phyloP scores from a whole-genome alignment of 2,329 filamentous ascomycete genomes.

The Talaromyces albobiverticillius region DNA sequence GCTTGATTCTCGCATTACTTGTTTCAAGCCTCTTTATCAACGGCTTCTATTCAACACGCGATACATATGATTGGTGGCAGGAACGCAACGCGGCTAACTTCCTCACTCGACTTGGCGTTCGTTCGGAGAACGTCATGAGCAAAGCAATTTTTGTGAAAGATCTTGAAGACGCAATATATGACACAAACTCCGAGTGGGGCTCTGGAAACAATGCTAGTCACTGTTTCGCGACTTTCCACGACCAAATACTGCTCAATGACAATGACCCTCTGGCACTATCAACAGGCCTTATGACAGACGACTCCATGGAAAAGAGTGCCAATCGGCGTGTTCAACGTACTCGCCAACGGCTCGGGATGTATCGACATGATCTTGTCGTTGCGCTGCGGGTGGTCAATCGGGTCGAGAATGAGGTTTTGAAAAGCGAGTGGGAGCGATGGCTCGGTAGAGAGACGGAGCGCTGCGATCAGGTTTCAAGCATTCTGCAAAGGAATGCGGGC shows the following conservation, averaged over 20 bases:
- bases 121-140: slow-evolving; percentile 76
- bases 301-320: slow-evolving; percentile 30
- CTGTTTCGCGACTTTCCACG: slow-evolving; percentile 45
- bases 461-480: slow-evolving; percentile 62
- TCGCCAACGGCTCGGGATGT: slow-evolving; percentile 76
- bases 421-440: slow-evolving; percentile 93
- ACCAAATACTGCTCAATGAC: slow-evolving; percentile 36
- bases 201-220: slow-evolving; percentile 30
- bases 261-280: slow-evolving; percentile 28
- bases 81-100: slow-evolving; percentile 77
- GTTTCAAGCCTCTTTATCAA: slow-evolving; percentile 70
- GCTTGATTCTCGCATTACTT: slow-evolving; percentile 68
- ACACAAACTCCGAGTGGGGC: slow-evolving; percentile 27
- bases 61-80: slow-evolving; percentile 76
- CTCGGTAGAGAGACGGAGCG: slow-evolving; percentile 72
- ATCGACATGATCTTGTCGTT: slow-evolving; percentile 86
- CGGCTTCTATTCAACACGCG: slow-evolving; percentile 68
- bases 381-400: slow-evolving; percentile 86
- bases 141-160: slow-evolving; percentile 81
- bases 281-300: slow-evolving; percentile 22
- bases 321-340: slow-evolving; percentile 68
- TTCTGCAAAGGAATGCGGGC: slow-evolving; percentile 35
- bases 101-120: slow-evolving; percentile 77
- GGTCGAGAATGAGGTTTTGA: slow-evolving; percentile 80
- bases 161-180: slow-evolving; percentile 63